Base-by-base conservation (phyloP, 495 filamentous ascomycete genomes). In the Podospora didyma region DNA sequence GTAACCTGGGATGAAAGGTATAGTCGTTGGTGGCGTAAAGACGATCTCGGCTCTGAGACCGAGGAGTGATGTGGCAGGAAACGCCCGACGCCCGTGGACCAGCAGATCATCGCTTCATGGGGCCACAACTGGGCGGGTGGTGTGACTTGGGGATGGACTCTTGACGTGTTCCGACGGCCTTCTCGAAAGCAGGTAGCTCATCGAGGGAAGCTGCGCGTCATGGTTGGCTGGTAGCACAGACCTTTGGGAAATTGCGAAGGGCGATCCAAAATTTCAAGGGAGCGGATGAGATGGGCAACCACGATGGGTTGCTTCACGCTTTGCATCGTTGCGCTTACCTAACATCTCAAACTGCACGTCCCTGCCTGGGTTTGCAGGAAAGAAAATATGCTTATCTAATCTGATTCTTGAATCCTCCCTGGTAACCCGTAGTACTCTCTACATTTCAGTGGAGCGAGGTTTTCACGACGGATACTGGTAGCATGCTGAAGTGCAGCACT, bases 141-240 rank as follows among this genome's bases (percentile, higher is more conserved):
- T 56, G 53, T 49, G 45, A 49, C 53, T 24, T 26, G 23, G 7
- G 31, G 23, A 17, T 0, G 16, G 41, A 46, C 26, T 34, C n/a
- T 37, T 47, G 42, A 54, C 52, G 41, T 47, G n/a, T 46, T 56
- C 39, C 45, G 53, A 48, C 22, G 7, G 19, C 52, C 24, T 45
- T 57, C 46, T 57, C 46, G 54, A 57, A 57, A 50, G 24, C 9
- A 20, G 28, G 5, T 16, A 17, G 23, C 51, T 46, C 14, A 11
- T 4, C 7, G 16, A 17, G 12, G 16, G 42, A 26, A 19, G 45
- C 45, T 51, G 39, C 17, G 24, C 31, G 24, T 51, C 48, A n/a
- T 51, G 48, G 48, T 19, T 51, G 48, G 48, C 31, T 35, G 12
- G 48, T 47, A 47, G 45, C 48, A 51, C 48, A 35, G 48, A 37